A percentile compares a stretch with the other conserved stretches of the same genome.
phyloP scores from a whole-genome alignment of 2,329 filamentous ascomycete species.

The Fusarium paranaense region DNA sequence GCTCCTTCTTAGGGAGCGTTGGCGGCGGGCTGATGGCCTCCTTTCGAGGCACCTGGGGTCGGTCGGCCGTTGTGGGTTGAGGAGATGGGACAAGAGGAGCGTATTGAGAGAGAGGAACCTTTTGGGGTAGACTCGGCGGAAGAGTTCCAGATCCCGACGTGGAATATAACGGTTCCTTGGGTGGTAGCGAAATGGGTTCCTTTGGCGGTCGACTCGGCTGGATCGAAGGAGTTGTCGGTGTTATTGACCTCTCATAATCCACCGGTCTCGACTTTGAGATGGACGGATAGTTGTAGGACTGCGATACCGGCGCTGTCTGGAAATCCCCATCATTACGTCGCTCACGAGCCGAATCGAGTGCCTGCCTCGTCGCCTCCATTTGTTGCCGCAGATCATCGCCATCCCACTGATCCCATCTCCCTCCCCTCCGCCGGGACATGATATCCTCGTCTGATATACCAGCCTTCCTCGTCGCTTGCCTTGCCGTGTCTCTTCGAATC shows the following conservation, averaged over 20 bases:
- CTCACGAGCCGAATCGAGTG: slow-evolving; percentile 54
- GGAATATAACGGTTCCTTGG: slow-evolving; percentile 38
- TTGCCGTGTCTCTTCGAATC: slow-evolving; percentile 71
- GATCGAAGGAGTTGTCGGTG: slow-evolving; percentile 29
- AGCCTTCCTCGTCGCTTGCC: slow-evolving; percentile 67
- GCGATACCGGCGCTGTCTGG: slow-evolving; percentile 42
- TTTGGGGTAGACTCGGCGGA: slow-evolving; percentile 45
- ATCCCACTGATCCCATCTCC: slow-evolving; percentile 58
- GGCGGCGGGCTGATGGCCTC: slow-evolving; percentile 37
- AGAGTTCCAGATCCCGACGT: slow-evolving; percentile 5
- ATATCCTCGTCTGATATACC: slow-evolving; percentile 69
- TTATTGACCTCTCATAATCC: slow-evolving; percentile 52
- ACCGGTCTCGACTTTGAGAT: slow-evolving; percentile 65
- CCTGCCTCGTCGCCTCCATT: slow-evolving; percentile 65
- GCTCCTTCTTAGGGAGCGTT: slow-evolving; percentile 59
- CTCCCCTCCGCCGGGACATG: slow-evolving; percentile 61
- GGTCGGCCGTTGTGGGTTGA: slow-evolving; percentile 8
- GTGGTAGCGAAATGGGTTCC: slow-evolving; percentile 36
- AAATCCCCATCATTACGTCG: slow-evolving; percentile 39
- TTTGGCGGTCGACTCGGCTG: slow-evolving; percentile 52
- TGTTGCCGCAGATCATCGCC: slow-evolving; percentile 58
- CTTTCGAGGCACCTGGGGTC: slow-evolving; percentile 48
- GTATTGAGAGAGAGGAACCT: slow-evolving; percentile 43
- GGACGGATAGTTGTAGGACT: slow-evolving; percentile 67
- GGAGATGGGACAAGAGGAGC: slow-evolving; percentile 36